Base-by-base conservation (phyloP, 352 stramenopile genomes). In the Plasmopara muralis region DNA sequence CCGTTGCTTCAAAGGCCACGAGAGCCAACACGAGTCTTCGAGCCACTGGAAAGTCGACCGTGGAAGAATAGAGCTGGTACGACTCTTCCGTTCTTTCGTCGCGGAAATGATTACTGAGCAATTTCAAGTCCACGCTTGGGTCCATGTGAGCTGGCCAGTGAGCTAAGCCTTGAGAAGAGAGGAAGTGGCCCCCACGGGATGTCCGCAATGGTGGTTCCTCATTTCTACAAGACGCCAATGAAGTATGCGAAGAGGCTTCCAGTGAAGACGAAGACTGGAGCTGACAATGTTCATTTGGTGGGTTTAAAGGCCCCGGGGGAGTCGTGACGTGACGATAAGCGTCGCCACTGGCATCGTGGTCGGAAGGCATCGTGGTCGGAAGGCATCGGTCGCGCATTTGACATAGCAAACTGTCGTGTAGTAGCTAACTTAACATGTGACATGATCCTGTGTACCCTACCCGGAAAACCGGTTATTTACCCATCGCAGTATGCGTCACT, bases 51-150 rank as follows among this genome's bases (percentile, higher is more conserved):
- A 92, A 79, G 47, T 85, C 77, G 42, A 63, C 62, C 40, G 67
- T 88, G n/a, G 78, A 92, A 31, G 76, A 83, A 54, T 87, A 83
- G 3, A 92, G 55, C 47, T 92, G 81, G 51, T 89, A 92, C 40
- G 78, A 88, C 43, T 87, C 73, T 59, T 92, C 81, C 38, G 85
- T 60, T 14, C 75, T 63, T 30, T 77, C 62, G 59, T 89, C 77
- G 28, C 68, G 73, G 51, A 92, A 92, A 45, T 74, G 62, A 55
- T 92, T 89, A 44, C 71, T 85, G 18, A 82, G 42, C 14, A 71
- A 59, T 15, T 76, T 69, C 34, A 89, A 56, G 37, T 86, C 73
- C 9, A 72, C 60, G 4, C 63, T 54, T 45, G 72, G 77, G 48
- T 85, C 68, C 61, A 85, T 72, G 15, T 78, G 72, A 16, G 68